Evolutionary conservation across 139 green algal species (phyloP), one percentile per base, ranked within the genome.

Genomic region (Asterochloris erici): DNA sequence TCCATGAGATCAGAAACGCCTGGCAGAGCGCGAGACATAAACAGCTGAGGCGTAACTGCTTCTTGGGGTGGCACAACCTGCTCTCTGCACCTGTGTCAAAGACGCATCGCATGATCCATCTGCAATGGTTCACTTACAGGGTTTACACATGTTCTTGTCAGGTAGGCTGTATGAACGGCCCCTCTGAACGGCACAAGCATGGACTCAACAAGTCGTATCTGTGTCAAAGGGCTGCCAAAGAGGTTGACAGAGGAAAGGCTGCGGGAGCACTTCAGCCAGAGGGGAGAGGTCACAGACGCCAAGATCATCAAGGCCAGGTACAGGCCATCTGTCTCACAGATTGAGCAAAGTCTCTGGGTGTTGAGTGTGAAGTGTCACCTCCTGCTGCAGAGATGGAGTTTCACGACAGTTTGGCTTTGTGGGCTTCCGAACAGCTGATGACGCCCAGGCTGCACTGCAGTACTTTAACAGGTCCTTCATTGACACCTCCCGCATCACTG

Each of bases 391-490:
- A 82, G 95, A 98, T 85, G 96, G 96, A 26, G 80, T 87, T 26
- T 98, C 96, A 13, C 89, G 97, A 11, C 91, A 95, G 75, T 94
- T 99, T 87, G 96, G 88, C 1, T 99, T 99, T 85, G 89, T 99
- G 11, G 97, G 97, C 64, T 99, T 94, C 89, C 92, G 90, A 23
- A 92, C 87, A 0, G 88, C 87, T 23, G 89, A 91, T 14, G 86
- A 98, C 54, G 96, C 97, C 0, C 77, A 71, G 66, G 77, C 71
- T 11, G 97, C 96, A 0, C 28, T 94, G 26, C 87, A 92, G 9
- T 99, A 98, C 86, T 99, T 97, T 75, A 83, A 99, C 86, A 86
- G 86, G 9, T 92, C 94, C 2, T 99, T 95, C 88, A 90, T 99
- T 24, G 95, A 98, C 88, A 96, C 95, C 0, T 88, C 64, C 63